Evolutionary conservation across 2,329 filamentous ascomycete species (phyloP), one percentile per base, ranked within the genome.

Genomic region (Sarocladiaceae sp.): DNA sequence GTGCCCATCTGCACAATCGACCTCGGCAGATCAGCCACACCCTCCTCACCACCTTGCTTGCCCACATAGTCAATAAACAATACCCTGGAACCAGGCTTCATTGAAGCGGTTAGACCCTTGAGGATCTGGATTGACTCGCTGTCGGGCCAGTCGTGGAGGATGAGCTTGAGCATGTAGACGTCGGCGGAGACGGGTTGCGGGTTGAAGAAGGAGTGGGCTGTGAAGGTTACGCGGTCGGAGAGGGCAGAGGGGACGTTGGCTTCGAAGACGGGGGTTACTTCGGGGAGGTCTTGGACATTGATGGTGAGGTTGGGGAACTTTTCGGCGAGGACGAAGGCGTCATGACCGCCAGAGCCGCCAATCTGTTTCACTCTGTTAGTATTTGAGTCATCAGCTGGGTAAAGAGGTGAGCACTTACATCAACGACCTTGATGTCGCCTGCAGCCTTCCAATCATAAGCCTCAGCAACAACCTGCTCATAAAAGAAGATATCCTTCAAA

Each of bases 111-210:
- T 25, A 79, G 61, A 1, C 65, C 68, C 36, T 65, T 67, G 36
- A 74, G 63, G 47, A 78, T 75, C 52, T 62, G 59, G 20, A 66
- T 53, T 4, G 64, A 64, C 47, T 75, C 67, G 22, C 66, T 63
- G 51, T 80, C 76, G 0, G 76, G 70, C 76, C 76, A 80, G 64
- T 81, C 77, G 60, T 82, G 79, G 15, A 83, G 66, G 52, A 82
- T 78, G 54, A 74, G 65, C 58, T 78, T 78, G 55, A 82, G 62
- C 52, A 81, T 65, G 64, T 77, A 82, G 47, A 78, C 65, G 52
- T 77, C 75, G 10, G 73, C 77, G 17, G 63, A 53, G 4, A 67
- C 60, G 1, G 65, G 57, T 56, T 73, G 71, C 1, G 67, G 67
- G 36, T 63, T 53, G 62, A 72, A 71, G 56, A 73, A 68, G 58